Evolutionary conservation across 805 yeast genomes (phyloP).

Genomic region (Schizosaccharomyces lindneri): DNA sequence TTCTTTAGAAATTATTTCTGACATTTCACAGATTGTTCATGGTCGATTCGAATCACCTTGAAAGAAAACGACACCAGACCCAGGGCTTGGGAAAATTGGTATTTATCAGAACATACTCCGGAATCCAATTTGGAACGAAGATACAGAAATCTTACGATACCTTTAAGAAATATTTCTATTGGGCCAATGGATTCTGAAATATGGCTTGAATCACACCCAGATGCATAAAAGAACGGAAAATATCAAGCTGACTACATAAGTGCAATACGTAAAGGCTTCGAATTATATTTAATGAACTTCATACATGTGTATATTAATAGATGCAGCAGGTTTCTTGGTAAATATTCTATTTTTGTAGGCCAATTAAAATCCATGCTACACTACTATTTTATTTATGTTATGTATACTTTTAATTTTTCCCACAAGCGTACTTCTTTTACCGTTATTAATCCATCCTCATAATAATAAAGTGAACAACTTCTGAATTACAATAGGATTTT

Average conservation of each 20-base stretch:
- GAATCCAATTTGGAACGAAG: not conserved
- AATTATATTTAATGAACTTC: too few species aligned
- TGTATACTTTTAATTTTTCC: too few species aligned
- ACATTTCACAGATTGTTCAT: not conserved
- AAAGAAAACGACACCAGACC: not conserved
- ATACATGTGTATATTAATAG: too few species aligned
- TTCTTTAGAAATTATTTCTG: not conserved
- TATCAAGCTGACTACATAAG: not conserved
- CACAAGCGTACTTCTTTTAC: too few species aligned
- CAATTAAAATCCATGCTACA: too few species aligned
- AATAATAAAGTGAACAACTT: too few species aligned
- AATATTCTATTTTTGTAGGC: too few species aligned
- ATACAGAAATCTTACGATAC: not conserved
- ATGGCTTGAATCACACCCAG: slow-evolving; percentile 4
- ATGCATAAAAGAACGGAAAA: not conserved
- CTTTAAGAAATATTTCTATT: not conserved
- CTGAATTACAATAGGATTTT: too few species aligned
- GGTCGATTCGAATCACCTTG: not conserved
- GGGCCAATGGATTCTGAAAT: slow-evolving; percentile 1
- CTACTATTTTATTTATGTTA: too few species aligned
- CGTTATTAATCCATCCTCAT: too few species aligned
- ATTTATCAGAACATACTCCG: not conserved
- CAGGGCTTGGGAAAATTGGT: not conserved
- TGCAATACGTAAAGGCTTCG: too few species aligned
- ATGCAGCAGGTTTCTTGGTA: too few species aligned